These are phyloP conservation scores for Geranomyces michiganensis DNA, from an alignment of 192 early-diverging fungal genomes.

Conservation along the genomic window DNA sequence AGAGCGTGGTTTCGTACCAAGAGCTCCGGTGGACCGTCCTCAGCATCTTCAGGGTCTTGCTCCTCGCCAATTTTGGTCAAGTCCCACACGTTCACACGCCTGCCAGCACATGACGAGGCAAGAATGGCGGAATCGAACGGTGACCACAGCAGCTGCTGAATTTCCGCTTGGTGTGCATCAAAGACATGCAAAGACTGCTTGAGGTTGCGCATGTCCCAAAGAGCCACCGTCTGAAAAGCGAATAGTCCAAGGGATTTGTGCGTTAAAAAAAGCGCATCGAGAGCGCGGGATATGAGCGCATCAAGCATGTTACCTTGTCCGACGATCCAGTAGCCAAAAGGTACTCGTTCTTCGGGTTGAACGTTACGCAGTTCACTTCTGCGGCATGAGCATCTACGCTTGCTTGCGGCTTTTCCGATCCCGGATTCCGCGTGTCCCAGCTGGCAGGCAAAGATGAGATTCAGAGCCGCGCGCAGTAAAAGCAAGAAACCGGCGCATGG, in stretches of 20 bases:
- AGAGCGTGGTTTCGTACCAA: slow-evolving; percentile 55
- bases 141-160: slow-evolving; percentile 91
- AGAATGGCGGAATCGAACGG: slow-evolving; percentile 90
- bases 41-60: slow-evolving; percentile 93
- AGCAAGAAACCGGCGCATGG: not conserved
- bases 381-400: slow-evolving; percentile 82
- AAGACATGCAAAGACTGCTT: slow-evolving; percentile 83
- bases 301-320: slow-evolving; percentile 87
- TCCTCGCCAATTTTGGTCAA: slow-evolving; percentile 91
- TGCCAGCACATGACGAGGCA: slow-evolving; percentile 87
- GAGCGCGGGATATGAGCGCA: too few relatives aligned
- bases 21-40: slow-evolving; percentile 96
- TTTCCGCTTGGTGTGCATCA: slow-evolving; percentile 87
- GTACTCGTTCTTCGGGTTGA: slow-evolving; percentile 88
- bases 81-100: slow-evolving; percentile 95
- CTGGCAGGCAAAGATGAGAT: slow-evolving; percentile 41
- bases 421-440: slow-evolving; percentile 89
- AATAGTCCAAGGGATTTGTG: too few relatives aligned
- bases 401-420: slow-evolving; percentile 62
- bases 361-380: slow-evolving; percentile 95
- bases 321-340: slow-evolving; percentile 92
- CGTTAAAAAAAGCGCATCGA: not conserved
- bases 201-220: slow-evolving; percentile 97
- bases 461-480: not conserved
- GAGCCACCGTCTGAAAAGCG: slow-evolving; percentile 69